Conservation (phyloP, 108 stramenopile genomes). For the Fragilariopsis cylindrus region DNA sequence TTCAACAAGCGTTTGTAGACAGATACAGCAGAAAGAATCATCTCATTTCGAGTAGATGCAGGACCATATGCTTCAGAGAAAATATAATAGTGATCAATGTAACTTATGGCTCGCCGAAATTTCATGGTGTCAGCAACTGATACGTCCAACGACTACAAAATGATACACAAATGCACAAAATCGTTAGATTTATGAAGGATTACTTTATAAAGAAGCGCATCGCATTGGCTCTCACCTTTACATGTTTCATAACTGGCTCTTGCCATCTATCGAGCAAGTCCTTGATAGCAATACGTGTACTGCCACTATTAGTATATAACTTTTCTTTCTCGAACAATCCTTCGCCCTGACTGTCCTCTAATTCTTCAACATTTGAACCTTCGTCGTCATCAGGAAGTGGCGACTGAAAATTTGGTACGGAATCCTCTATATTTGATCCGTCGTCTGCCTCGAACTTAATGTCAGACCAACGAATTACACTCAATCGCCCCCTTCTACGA, state of each 20-base stretch:
- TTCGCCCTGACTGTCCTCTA: neutral
- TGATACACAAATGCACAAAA: neutral
- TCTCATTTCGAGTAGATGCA: conserved; percentile 58
- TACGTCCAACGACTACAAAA: conserved; percentile 18
- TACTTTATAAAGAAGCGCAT: neutral
- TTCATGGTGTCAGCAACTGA: conserved; percentile 61
- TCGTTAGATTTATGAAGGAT: neutral
- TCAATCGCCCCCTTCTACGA: neutral
- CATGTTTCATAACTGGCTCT: conserved; percentile 66
- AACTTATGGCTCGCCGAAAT: conserved; percentile 70
- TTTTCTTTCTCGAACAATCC: too few species aligned
- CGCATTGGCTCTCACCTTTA: conserved; percentile 34
- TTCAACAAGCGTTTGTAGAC: conserved; percentile 58
- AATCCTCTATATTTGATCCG: neutral
- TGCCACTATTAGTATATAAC: conserved; percentile 2
- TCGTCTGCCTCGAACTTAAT: neutral
- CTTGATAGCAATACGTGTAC: conserved; percentile 33
- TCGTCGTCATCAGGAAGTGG: neutral
- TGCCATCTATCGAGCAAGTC: conserved; percentile 71
- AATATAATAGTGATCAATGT: conserved; percentile 68
- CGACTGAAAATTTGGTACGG: neutral
- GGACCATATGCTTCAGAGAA: conserved; percentile 75
- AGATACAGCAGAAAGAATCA: conserved; percentile 60
- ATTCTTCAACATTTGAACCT: neutral
- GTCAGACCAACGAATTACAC: neutral